Evolutionary conservation across 1,284 basidiomycete species (phyloP).

Genomic region (Wolfiporia cocos): DNA sequence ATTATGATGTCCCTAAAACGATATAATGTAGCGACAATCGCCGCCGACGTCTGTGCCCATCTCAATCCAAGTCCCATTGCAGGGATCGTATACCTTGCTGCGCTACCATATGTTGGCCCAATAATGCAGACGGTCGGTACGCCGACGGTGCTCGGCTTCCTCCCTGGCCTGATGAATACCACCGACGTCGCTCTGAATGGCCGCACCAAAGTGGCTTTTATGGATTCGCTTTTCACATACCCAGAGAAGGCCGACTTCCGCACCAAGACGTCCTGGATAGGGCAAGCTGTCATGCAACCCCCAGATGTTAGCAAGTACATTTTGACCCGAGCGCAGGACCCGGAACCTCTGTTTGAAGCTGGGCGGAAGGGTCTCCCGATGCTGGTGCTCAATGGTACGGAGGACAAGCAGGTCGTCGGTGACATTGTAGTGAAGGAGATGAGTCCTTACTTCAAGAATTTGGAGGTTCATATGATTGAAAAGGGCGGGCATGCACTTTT

Average conservation of each 20-base stretch:
- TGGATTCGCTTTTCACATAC: slow-evolving; percentile 14
- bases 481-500: slow-evolving; percentile 19
- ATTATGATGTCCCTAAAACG: neutral
- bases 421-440: slow-evolving; percentile 13
- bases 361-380: slow-evolving; percentile 18
- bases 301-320: slow-evolving; percentile 10
- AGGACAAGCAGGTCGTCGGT: slow-evolving; percentile 16
- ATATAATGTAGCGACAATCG: slow-evolving; percentile 3
- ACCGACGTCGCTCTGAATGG: slow-evolving; percentile 12
- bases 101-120: slow-evolving; percentile 15
- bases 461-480: slow-evolving; percentile 15
- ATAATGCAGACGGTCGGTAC: slow-evolving; percentile 11
- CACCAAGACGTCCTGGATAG: slow-evolving; percentile 16
- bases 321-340: slow-evolving; percentile 13
- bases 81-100: slow-evolving; percentile 16
- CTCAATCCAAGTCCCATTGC: slow-evolving; percentile 8
- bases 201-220: slow-evolving; percentile 15
- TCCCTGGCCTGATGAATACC: slow-evolving; percentile 10
- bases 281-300: slow-evolving; percentile 11
- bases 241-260: slow-evolving; percentile 13
- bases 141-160: slow-evolving; percentile 11
- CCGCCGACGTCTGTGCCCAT: slow-evolving; percentile 7
- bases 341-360: slow-evolving; percentile 13
- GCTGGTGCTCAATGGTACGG: slow-evolving; percentile 15
- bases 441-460: slow-evolving; percentile 16